Conservation (phyloP, 2,329 filamentous ascomycete genomes). For the Aspergillus fischeri region DNA sequence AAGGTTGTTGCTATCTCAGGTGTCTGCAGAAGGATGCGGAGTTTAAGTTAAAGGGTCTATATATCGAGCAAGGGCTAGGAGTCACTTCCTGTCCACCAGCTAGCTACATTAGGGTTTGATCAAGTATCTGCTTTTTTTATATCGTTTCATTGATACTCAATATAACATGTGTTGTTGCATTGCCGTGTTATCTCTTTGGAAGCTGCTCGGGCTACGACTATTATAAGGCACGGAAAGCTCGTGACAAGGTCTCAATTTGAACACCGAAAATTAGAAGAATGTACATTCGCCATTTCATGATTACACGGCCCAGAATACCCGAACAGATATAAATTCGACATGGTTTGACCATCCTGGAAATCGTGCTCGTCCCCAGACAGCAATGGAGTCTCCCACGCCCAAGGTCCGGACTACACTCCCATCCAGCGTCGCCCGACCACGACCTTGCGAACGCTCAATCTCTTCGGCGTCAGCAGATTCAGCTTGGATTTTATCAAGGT, state of each 20-base stretch:
- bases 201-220: neutral
- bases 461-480: slow-evolving; percentile 31
- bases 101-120: neutral
- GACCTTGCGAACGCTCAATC: slow-evolving; percentile 27
- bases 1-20: neutral
- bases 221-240: neutral
- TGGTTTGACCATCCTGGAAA: slow-evolving; percentile 36
- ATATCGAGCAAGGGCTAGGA: no score
- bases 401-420: slow-evolving; percentile 32
- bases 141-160: neutral
- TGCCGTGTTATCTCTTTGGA: neutral
- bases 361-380: slow-evolving; percentile 35
- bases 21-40: neutral
- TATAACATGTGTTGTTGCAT: neutral
- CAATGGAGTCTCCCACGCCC: slow-evolving; percentile 34
- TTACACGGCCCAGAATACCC: slow-evolving; percentile 37
- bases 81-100: neutral
- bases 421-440: slow-evolving; percentile 33
- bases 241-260: neutral
- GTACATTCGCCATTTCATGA: neutral
- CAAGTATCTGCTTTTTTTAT: neutral
- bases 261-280: neutral
- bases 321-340: slow-evolving; percentile 26
- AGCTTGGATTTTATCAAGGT: slow-evolving; percentile 25
- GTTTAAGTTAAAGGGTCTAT: neutral